phyloP scores from a whole-genome alignment of 176 grass and related monocot species.

The Elymus sibiricus region DNA sequence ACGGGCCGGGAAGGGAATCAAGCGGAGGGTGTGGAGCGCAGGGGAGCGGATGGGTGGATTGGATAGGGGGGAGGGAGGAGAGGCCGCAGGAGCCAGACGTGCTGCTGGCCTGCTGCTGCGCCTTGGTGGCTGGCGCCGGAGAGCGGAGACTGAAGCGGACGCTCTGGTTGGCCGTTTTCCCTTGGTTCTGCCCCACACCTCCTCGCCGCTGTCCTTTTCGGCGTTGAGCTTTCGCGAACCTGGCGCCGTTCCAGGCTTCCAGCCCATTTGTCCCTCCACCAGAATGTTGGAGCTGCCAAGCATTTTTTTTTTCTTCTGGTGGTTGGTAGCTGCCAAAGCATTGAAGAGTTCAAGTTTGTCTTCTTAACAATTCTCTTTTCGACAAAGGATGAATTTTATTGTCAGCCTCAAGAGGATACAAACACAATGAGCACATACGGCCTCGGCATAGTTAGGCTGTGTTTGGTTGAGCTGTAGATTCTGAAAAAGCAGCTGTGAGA shows the following conservation, averaged over 20 bases:
- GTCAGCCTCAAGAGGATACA: too few relatives aligned
- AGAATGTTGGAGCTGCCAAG: background rate
- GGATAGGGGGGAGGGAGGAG: background rate
- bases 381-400: too few relatives aligned
- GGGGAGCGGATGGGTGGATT: background rate
- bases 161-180: background rate
- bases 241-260: background rate
- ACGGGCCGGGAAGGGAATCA: background rate
- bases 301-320: too few relatives aligned
- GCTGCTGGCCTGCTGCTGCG: background rate
- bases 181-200: background rate
- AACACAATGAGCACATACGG: too few relatives aligned
- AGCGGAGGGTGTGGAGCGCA: conserved; percentile 23
- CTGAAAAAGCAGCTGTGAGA: too few relatives aligned
- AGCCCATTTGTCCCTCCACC: background rate
- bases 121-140: background rate
- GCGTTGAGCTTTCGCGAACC: conserved; percentile 3
- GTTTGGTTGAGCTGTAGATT: too few relatives aligned
- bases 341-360: too few relatives aligned
- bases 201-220: background rate
- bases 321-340: too few relatives aligned
- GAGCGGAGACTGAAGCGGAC: background rate
- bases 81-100: background rate
- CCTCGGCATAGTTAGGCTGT: too few relatives aligned
- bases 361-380: too few relatives aligned